phyloP scores from a whole-genome alignment of 1,284 basidiomycete species.

The Fomes fomentarius region DNA sequence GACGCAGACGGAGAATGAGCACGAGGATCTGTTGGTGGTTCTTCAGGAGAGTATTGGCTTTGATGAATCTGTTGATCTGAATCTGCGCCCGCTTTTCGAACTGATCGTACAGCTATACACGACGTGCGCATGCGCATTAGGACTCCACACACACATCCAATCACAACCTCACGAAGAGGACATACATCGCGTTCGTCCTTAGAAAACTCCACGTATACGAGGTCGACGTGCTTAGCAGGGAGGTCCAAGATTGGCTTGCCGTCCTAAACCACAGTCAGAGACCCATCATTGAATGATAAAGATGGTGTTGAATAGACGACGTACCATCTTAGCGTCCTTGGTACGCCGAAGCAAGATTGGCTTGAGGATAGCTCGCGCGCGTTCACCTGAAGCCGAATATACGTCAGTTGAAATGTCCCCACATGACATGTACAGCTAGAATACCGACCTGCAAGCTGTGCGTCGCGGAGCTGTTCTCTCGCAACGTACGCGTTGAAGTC shows the following conservation, averaged over 20 bases:
- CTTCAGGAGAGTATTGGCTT: slow-evolving; percentile 57
- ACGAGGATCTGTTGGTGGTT: slow-evolving; percentile 37
- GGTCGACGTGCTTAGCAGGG: slow-evolving; percentile 60
- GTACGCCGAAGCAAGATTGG: slow-evolving; percentile 64
- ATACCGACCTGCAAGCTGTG: slow-evolving; percentile 54
- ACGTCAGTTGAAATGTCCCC: too few species aligned
- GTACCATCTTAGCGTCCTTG: slow-evolving; percentile 54
- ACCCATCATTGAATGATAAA: too few species aligned
- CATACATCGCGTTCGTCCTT: slow-evolving; percentile 64
- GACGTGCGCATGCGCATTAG: background rate
- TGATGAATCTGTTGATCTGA: slow-evolving; percentile 60
- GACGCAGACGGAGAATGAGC: slow-evolving; percentile 64
- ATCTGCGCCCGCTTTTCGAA: slow-evolving; percentile 60
- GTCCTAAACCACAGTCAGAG: slow-evolving; percentile 43
- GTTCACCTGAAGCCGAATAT: slow-evolving; percentile 31
- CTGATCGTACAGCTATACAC: slow-evolving; percentile 57
- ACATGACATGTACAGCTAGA: too few species aligned
- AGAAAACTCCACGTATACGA: slow-evolving; percentile 59
- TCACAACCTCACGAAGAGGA: background rate
- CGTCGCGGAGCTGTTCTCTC: slow-evolving; percentile 54
- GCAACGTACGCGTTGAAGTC: slow-evolving; percentile 61
- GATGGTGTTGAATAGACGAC: too few species aligned
- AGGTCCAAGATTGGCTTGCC: slow-evolving; percentile 64
- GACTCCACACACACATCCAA: background rate
- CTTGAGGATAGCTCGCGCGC: slow-evolving; percentile 63